Conservation (phyloP, 148 eudicot genomes). For the Simmondsia chinensis region DNA sequence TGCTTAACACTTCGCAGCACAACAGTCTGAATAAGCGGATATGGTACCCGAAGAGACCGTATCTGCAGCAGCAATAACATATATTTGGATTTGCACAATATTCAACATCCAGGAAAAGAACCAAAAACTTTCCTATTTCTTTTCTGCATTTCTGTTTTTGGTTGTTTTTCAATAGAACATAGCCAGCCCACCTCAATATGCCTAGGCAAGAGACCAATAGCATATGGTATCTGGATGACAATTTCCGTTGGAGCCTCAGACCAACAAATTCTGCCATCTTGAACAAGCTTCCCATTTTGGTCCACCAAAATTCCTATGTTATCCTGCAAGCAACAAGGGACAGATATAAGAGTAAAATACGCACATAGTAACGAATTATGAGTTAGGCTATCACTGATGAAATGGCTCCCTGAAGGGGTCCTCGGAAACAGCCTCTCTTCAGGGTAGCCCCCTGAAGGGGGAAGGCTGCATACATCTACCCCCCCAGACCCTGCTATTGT, state of each 20-base stretch:
- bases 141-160: too few relatives aligned
- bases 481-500: too few relatives aligned
- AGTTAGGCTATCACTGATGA: not conserved
- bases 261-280: conserved; percentile 94
- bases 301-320: conserved; percentile 93
- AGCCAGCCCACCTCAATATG: conserved; percentile 68
- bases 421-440: too few relatives aligned
- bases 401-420: too few relatives aligned
- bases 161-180: not conserved
- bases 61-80: conserved; percentile 46
- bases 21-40: conserved; percentile 89
- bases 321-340: conserved; percentile 51
- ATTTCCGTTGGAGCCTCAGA: conserved; percentile 84
- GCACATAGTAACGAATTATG: not conserved
- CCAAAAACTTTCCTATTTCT: too few relatives aligned
- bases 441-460: too few relatives aligned
- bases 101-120: not conserved
- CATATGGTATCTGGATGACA: conserved; percentile 83
- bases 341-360: conserved; percentile 2
- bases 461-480: too few relatives aligned
- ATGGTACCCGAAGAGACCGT: conserved; percentile 90
- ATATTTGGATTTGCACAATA: not conserved
- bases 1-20: conserved; percentile 78
- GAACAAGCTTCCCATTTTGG: conserved; percentile 92
- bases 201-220: conserved; percentile 83